Evolutionary conservation across 495 filamentous ascomycete genomes (phyloP), one percentile per base, ranked within the genome.

Genomic region (Platismatia glauca): DNA sequence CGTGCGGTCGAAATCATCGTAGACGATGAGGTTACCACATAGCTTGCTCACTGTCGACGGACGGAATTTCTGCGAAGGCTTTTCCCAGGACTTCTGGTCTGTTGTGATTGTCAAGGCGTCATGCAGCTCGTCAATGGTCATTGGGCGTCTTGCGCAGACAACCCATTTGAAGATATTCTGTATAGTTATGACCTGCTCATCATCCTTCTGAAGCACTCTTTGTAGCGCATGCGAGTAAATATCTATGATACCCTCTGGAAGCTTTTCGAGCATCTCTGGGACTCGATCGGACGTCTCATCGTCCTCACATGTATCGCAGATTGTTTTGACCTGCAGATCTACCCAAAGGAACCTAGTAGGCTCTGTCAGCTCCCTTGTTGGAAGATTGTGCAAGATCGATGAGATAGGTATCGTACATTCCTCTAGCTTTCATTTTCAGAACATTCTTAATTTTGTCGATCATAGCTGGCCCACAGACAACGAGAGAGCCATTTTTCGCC

Each of bases 301-400:
- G 33, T 65, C 48, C 60, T 71, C 68, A 33, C 56, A 70, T 53
- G 29, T 62, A 9, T 70, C 60, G 58, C 65, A 61, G 37, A 73
- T 68, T 34, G 67, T 63, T 58, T 68, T 61, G 12, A 71, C 55
- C 55, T 71, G 70, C 31, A 70, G 64, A 41, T 69, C 67, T 50
- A 69, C 62, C 68, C 68, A 73, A 56, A 73, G 63, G 50, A 73
- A 73, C 68, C 68, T 73, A 57, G 33, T 18, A 16, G 55, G 15
- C 55, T 57, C 15, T 1, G 33, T 57, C 15, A 57, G 20, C n/a
- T 57, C 15, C 37, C 31, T 37, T 57, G 12, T 57, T 57, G 20
- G 4, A 57, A 57, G 55, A 57, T 57, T 38, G 7, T 57, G 55
- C 33, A 57, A 38, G 33, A 57, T 57, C 55, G 37, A 57, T 37